Evolutionary conservation across 371 early-diverging fungal species (phyloP).

Genomic region (Mortierella polycephala): DNA sequence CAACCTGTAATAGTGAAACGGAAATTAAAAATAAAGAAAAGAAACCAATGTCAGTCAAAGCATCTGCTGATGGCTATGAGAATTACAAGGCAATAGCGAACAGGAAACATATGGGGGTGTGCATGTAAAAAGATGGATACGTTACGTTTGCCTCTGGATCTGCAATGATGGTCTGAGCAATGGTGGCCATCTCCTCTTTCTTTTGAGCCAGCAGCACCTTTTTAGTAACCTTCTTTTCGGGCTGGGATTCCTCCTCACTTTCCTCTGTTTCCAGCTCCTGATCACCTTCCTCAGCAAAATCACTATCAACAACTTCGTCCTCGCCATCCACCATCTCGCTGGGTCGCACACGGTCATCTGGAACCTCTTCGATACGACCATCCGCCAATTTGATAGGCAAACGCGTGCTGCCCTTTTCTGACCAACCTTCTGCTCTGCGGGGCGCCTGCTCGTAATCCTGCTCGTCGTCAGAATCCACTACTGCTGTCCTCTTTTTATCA

Average conservation of each 20-base stretch:
- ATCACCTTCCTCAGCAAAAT: slow-evolving; percentile 43
- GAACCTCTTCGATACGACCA: slow-evolving; percentile 59
- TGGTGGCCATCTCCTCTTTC: slow-evolving; percentile 82
- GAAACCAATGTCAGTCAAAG: too few species aligned
- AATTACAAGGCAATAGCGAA: too few species aligned
- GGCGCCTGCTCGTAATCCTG: slow-evolving; percentile 73
- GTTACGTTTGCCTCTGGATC: slow-evolving; percentile 83
- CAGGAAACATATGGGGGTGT: too few species aligned
- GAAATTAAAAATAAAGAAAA: neutral
- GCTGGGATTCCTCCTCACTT: slow-evolving; percentile 22
- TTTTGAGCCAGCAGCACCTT: slow-evolving; percentile 69
- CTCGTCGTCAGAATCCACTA: slow-evolving; percentile 65
- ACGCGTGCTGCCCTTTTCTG: slow-evolving; percentile 61
- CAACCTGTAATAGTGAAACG: slow-evolving; percentile 55
- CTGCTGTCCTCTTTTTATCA: slow-evolving; percentile 11
- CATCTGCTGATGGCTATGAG: too few species aligned
- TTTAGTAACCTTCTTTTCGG: slow-evolving; percentile 55
- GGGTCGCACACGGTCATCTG: slow-evolving; percentile 44
- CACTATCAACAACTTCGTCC: slow-evolving; percentile 38
- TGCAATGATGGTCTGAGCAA: slow-evolving; percentile 79
- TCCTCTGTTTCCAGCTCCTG: slow-evolving; percentile 26
- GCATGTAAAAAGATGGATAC: too few species aligned
- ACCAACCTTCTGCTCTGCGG: slow-evolving; percentile 67
- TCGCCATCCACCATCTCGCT: slow-evolving; percentile 56
- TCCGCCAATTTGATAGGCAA: slow-evolving; percentile 75